Base-by-base conservation (phyloP, 2,329 filamentous ascomycete genomes). In the Pseudogymnoascus sp. region DNA sequence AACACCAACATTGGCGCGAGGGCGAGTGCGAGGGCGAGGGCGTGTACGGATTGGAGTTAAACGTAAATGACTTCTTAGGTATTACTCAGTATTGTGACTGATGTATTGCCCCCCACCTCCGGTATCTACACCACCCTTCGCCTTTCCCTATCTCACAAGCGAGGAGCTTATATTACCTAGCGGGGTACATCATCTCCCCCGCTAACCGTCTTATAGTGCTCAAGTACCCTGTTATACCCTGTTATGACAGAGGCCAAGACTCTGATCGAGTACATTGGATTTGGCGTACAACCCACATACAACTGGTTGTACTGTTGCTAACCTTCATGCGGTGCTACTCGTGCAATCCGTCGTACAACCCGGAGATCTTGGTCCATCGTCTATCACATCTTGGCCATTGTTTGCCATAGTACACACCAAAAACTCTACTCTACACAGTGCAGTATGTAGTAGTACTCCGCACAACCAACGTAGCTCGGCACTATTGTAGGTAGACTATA, bases 31-130 rank as follows among this genome's bases (percentile, higher is more conserved):
- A 25, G 22, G 22, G 22, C 22, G 22, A 25, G 22, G 22, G 22
- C 22, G 22, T 25, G 22, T 25, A 25, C 22, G 22, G 22, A 25
- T 25, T 25, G 22, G 22, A 25, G 22, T 25, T 25, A 25, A 25
- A 25, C 22, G 22, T 25, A 25, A 25, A 25, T 25, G 8, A 30
- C 8, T 9, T 4, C 25, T 30, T 32, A 16, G 28, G 11, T 54
- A 54, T 54, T 54, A 54, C 47, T 54, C 47, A 54, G 47, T 34
- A 54, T 54, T 9, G 47, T 54, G 47, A 54, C 47, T 54, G 47
- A 54, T 54, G 47, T 32, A 54, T 54, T 54, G 47, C 47, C 47
- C 47, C 47, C 47, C 47, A 54, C 47, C 4, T 54, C 47, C 16
- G 47, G 28, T 54, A 54, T 54, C 47, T 30, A 30, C 43, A 54